Conservation (phyloP, 495 filamentous ascomycete species). For the Trichoderma erinaceum region DNA sequence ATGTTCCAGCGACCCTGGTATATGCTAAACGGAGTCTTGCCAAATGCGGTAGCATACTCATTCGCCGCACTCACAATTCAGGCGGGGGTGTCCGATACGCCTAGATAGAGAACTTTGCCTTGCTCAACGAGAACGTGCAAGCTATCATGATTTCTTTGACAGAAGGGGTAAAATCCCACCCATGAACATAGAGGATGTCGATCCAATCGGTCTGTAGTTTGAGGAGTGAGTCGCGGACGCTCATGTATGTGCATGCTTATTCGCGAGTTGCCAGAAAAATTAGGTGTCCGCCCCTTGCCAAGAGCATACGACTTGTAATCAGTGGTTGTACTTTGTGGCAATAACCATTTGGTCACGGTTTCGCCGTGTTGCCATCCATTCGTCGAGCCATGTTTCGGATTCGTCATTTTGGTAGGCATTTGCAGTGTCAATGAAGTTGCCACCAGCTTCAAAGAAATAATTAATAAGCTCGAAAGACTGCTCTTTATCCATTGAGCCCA, state of each 20-base stretch:
- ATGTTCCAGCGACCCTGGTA: conserved; percentile 66
- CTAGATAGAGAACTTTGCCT: conserved; percentile 63
- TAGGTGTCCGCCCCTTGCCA: conserved; percentile 15
- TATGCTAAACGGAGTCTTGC: conserved; percentile 55
- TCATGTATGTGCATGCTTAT: conserved; percentile 44
- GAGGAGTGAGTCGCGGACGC: conserved; percentile 48
- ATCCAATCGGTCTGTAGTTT: conserved; percentile 63
- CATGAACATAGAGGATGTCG: conserved; percentile 59
- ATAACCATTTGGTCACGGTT: conserved; percentile 51
- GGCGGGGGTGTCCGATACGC: conserved; percentile 57
- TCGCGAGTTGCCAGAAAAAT: conserved; percentile 24
- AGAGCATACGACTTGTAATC: conserved; percentile 18
- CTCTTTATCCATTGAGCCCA: conserved; percentile 25
- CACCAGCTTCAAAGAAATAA: conserved; percentile 48
- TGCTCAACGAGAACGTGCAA: conserved; percentile 51
- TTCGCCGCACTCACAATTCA: conserved; percentile 59
- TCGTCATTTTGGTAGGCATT: conserved; percentile 59
- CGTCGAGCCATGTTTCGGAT: conserved; percentile 60
- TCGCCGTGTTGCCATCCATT: conserved; percentile 49
- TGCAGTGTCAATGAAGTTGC: conserved; percentile 68
- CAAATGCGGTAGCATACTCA: conserved; percentile 52
- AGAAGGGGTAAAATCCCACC: conserved; percentile 55
- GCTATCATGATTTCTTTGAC: conserved; percentile 58
- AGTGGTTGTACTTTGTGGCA: conserved; percentile 24
- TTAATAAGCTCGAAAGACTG: conserved; percentile 44